Evolutionary conservation across 2,329 filamentous ascomycete genomes (phyloP), one percentile per base, ranked within the genome.

Genomic region (Cryphonectria nitschkei): DNA sequence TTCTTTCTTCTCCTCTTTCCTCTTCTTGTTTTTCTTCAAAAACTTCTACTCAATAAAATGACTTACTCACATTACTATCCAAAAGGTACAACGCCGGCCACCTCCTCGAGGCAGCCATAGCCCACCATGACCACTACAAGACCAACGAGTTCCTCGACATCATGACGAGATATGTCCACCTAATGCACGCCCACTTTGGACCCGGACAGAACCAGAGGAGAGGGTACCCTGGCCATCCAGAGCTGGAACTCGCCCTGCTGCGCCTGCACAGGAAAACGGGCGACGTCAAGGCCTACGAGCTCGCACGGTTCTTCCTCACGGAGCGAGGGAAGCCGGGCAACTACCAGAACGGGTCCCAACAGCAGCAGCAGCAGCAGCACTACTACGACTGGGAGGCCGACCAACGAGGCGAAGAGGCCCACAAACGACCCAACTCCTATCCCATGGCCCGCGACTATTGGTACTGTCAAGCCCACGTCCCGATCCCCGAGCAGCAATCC

Each of bases 171-270:
- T 89, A 89, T 72, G 83, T 90, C 26, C 78, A 83, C 71, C 81
- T 88, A 6, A 81, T 90, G 2, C 81, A 79, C 69, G 78, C 79
- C 3, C 83, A 80, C 0, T 89, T 91, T 75, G 88, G 88, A 0
- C 82, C 85, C 0, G 81, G 78, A 0, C 73, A 82, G 4, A 78
- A 78, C 8, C 85, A 90, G 74, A 80, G 82, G 26, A 86, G 86
- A 68, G 89, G 87, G 6, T 91, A 90, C 74, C 88, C 88, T 1
- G 88, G 88, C 0, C 88, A 90, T 74, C 86, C 87, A 7, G 77
- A 81, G 75, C 83, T 89, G 69, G 88, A 92, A 72, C 79, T 83
- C 34, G 81, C 82, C 9, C 76, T 84, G 19, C 75, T 83, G 19
- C 80, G 82, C 1, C 76, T 83, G 39, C 80, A 82, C 72, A 74